Evolutionary conservation across 768 basidiomycete species (phyloP).

Genomic region (Pleurotus citrinopileatus): DNA sequence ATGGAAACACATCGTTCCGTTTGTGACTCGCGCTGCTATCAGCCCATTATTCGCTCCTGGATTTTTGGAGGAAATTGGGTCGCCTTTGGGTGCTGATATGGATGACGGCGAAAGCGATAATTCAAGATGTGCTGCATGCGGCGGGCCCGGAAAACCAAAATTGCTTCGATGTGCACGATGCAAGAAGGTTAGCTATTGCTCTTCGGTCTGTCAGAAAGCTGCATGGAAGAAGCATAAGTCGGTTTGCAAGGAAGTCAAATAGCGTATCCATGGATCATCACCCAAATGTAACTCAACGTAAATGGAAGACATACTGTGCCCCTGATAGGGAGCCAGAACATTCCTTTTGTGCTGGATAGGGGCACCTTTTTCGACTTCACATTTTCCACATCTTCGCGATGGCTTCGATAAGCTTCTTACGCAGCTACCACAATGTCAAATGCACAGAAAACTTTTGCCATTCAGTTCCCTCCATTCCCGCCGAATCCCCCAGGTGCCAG

Average conservation of each 20-base stretch:
- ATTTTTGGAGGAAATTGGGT: conserved; percentile 39
- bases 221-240: conserved; percentile 51
- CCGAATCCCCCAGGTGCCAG: conserved; percentile 32
- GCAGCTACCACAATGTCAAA: conserved; percentile 1
- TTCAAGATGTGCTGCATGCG: conserved; percentile 15
- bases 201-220: conserved; percentile 38
- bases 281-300: conserved; percentile 18
- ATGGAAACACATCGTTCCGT: conserved; percentile 40
- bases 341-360: neutral
- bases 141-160: conserved; percentile 18
- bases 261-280: too few relatives aligned
- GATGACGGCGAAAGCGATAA: neutral
- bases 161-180: conserved; percentile 35
- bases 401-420: neutral
- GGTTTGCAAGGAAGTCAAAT: too few relatives aligned
- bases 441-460: neutral
- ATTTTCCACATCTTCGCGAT: neutral
- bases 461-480: conserved; percentile 28
- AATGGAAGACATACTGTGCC: neutral
- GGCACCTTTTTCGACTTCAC: too few relatives aligned
- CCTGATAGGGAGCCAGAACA: too few relatives aligned
- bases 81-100: conserved; percentile 12
- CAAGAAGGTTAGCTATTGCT: conserved; percentile 39
- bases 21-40: conserved; percentile 48
- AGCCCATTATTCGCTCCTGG: conserved; percentile 52